Evolutionary conservation across 495 filamentous ascomycete species (phyloP), one percentile per base, ranked within the genome.

Genomic region (Cairneyella variabilis): DNA sequence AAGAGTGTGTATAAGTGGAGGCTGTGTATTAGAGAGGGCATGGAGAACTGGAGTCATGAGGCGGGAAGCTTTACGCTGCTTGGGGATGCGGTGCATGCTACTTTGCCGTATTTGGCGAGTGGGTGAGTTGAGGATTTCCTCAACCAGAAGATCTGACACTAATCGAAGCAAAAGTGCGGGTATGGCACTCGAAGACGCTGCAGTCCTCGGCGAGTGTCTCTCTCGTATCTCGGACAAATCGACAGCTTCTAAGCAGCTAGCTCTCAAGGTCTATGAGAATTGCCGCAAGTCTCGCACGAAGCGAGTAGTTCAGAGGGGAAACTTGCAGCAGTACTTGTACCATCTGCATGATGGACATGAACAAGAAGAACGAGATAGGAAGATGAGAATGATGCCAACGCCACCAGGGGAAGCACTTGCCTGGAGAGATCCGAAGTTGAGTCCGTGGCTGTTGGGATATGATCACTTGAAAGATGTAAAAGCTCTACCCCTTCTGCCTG

Each of bases 81-180:
- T 18, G 85, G 85, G 20, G 85, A 88, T 61, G 78, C 85, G 5
- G 84, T 82, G 43, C 85, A 89, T 57, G 83, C 85, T 3, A 86
- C 83, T 61, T 74, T 87, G 49, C 83, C 83, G 3, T 85, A 85
- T 65, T 63, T 84, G 16, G 58, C 58, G 14, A 53, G 48, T 27
- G 58, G 58, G 27, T 51, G 14, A 23, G 41, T 34, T 25, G 16
- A 45, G 2, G 20, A 26, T 39, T 25, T 28, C 25, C 11, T 20
- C 12, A 9, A 22, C 14, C 25, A 16, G 20, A 16, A 44, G 16
- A 36, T 2, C 22, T 41, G 7, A 26, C 12, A n/a, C 20, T 43
- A 20, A 54, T 12, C 3, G 1, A 11, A 16, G 27, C 20, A 26
- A 21, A 11, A 47, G 51, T 10, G 59, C 59, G 27, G 59, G 55